Evolutionary conservation across 73 alveolate genomes (phyloP), one percentile per base, ranked within the genome.

Genomic region (Paramecium sexaurelia): DNA sequence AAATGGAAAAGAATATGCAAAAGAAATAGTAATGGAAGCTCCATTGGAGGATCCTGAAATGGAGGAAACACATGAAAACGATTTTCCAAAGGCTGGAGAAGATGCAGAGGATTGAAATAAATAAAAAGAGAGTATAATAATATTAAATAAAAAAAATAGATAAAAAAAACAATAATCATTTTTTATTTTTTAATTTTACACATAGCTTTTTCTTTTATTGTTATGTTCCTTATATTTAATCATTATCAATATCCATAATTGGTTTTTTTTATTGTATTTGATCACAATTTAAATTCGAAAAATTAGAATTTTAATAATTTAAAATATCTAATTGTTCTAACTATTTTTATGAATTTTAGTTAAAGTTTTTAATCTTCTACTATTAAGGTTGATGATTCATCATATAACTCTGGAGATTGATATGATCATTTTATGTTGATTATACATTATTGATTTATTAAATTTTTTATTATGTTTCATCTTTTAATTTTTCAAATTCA

Each of bases 11-110:
- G 71, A 88, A 51, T 75, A 73, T 40, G 95, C 96, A 1, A 86
- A 69, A 29, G 93, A 88, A 51, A 67, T 75, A 11, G 32, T 91
- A 17, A 91, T 91, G 93, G 93, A 87, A 24, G 87, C 96, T 17
- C 83, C 94, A 15, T 41, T 45, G 11, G 84, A 78, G 17, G 96
- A 93, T 89, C 94, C 96, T 36, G 93, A 93, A 36, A 47, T 47
- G 39, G 66, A 40, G 45, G 92, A 91, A 45, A 29, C 91, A 17
- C 96, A 93, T 55, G 96, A 93, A 35, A 93, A 93, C 40, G 95
- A 84, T 45, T 78, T 78, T 24, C 90, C 90, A 13, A 24, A 78
- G 15, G 90, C 90, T 8, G 90, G 90, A 39, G 90, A 78, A 27
- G 90, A 78, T 45, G 55, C 90, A 41, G 90, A 78, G 6, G 90